These are phyloP conservation scores for Chalciporus chontae DNA, from an alignment of 768 basidiomycete species.

Conservation along the genomic window DNA sequence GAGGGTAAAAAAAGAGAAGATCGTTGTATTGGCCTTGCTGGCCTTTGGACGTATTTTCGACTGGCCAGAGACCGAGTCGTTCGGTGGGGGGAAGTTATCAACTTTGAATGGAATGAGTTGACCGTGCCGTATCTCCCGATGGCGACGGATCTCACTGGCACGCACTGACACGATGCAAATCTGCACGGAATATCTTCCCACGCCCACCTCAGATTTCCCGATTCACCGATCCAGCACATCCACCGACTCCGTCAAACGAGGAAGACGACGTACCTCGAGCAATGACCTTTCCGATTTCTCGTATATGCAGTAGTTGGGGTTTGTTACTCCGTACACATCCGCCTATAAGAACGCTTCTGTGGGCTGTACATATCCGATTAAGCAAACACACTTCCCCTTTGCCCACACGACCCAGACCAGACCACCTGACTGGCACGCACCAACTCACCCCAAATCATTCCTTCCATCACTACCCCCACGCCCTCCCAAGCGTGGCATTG, in stretches of 20 bases:
- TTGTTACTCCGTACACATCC: not conserved
- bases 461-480: slow-evolving; percentile 20
- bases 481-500: slow-evolving; percentile 14
- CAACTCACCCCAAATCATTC: slow-evolving; percentile 21
- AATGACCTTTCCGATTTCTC: slow-evolving; percentile 6
- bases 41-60: too few species aligned
- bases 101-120: slow-evolving; percentile 26
- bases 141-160: slow-evolving; percentile 47
- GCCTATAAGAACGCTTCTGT: slow-evolving; percentile 21
- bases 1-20: slow-evolving; percentile 25
- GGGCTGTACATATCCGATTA: slow-evolving; percentile 18
- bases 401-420: slow-evolving; percentile 25
- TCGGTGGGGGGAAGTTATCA: slow-evolving; percentile 1
- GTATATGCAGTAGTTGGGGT: not conserved
- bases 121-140: slow-evolving; percentile 63
- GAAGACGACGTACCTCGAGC: slow-evolving; percentile 18
- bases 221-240: slow-evolving; percentile 25
- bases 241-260: not conserved
- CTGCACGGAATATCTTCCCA: slow-evolving; percentile 27
- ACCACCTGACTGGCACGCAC: slow-evolving; percentile 9
- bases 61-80: too few species aligned
- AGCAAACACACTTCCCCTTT: slow-evolving; percentile 19
- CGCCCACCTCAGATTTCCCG: slow-evolving; percentile 27
- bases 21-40: not conserved
- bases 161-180: slow-evolving; percentile 32